These are phyloP conservation scores for Fusarium begoniae DNA, from an alignment of 2,329 filamentous ascomycete species.

Conservation along the genomic window DNA sequence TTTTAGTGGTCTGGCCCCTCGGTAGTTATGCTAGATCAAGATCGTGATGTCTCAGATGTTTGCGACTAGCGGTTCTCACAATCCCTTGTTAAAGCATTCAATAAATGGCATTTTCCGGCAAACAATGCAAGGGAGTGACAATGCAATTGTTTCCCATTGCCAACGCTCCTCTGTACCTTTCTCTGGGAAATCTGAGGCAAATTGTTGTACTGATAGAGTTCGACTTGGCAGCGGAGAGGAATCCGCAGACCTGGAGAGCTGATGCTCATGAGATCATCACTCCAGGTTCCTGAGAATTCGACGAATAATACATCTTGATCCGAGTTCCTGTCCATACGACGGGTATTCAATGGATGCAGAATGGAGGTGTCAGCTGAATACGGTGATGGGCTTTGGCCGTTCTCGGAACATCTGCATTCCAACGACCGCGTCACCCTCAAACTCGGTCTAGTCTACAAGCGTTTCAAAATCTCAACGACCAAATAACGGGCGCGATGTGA, in stretches of 20 bases:
- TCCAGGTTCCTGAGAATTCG: not conserved
- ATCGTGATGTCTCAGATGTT: constrained; percentile 14
- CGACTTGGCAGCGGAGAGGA: not conserved
- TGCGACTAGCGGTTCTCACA: not conserved
- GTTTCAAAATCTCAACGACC: not conserved
- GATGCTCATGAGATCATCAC: not conserved
- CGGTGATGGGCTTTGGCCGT: not conserved
- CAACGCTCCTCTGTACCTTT: no score
- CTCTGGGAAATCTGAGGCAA: not conserved
- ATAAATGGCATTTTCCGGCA: not conserved
- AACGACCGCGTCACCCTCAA: not conserved
- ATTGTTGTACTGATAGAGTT: not conserved
- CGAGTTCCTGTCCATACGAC: not conserved
- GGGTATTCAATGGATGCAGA: not conserved
- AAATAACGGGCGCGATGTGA: not conserved
- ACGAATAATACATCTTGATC: not conserved
- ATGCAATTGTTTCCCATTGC: accelerated
- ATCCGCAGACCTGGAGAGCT: not conserved
- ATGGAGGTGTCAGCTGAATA: not conserved
- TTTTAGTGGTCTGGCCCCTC: not conserved
- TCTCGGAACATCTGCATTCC: constrained; percentile 5
- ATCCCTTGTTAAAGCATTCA: not conserved
- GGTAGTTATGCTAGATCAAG: not conserved
- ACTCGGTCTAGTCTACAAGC: not conserved
- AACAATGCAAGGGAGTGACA: not conserved